Conservation (phyloP, 495 filamentous ascomycete genomes). For the Cetradonia linearis region DNA sequence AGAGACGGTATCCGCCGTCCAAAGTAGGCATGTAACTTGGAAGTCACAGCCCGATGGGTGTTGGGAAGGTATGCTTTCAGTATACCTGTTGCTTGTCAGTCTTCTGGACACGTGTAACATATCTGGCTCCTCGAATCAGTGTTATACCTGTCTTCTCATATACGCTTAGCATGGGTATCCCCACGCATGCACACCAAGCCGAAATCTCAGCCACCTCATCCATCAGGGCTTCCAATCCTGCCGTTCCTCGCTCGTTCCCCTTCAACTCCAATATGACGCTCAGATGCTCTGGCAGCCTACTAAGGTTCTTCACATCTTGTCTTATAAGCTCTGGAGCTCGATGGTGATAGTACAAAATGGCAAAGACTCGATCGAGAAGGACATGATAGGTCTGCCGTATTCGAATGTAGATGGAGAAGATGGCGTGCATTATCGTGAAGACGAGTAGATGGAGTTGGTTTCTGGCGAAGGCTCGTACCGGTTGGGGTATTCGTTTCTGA, state of each 20-base stretch:
- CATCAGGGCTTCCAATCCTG: constrained; percentile 67
- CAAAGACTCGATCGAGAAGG: constrained; percentile 60
- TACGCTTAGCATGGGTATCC: constrained; percentile 73
- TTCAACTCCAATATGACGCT: constrained; percentile 76
- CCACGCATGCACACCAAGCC: constrained; percentile 82
- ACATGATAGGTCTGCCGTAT: constrained; percentile 69
- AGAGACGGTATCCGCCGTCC: constrained; percentile 56
- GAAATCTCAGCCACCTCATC: constrained; percentile 83
- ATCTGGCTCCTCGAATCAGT: not conserved
- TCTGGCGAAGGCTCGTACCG: constrained; percentile 58
- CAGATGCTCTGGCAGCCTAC: constrained; percentile 67
- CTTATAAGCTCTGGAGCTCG: constrained; percentile 83
- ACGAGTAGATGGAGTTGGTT: constrained; percentile 56
- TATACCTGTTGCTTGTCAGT: constrained; percentile 44
- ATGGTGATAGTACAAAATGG: constrained; percentile 85
- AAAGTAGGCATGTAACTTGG: constrained; percentile 75
- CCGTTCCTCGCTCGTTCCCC: constrained; percentile 52
- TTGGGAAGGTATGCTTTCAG: constrained; percentile 76
- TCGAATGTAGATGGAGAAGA: constrained; percentile 82
- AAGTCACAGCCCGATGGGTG: constrained; percentile 59
- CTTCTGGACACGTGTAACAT: not conserved
- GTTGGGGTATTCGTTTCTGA: constrained; percentile 30
- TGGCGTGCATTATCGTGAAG: constrained; percentile 61
- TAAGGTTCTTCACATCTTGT: constrained; percentile 69
- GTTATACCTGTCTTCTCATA: constrained; percentile 80